Evolutionary conservation across 768 basidiomycete genomes (phyloP), one percentile per base, ranked within the genome.

Genomic region (Psilocybe cyanescens): DNA sequence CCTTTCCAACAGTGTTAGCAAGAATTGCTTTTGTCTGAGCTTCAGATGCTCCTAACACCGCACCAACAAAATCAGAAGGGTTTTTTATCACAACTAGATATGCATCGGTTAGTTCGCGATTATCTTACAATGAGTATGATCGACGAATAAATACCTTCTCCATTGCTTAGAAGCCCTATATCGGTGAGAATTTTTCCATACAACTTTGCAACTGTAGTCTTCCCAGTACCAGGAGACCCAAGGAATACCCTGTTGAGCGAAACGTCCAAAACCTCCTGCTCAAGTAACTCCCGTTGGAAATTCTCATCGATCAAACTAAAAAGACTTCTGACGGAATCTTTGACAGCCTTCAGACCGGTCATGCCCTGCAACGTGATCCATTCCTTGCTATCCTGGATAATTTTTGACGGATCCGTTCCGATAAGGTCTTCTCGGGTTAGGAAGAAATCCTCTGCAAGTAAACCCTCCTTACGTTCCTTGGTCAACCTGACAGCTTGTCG

Each of bases 181-280:
- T 89, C 87, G 0, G 77, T 81, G 11, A 91, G 70, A 49, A 89
- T 84, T 59, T 81, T 80, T 0, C 89, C 89, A 63, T 90, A 91
- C 3, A 88, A 67, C 65, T 83, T 84, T 0, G 86, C 88, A 0
- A 91, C 88, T 0, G 86, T 86, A 1, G 89, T 91, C 69, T 90
- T 91, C 0, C 89, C 89, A 0, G 89, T 89, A 2, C 89, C 89
- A 5, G 89, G 89, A 9, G 83, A 83, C 1, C 89, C 89, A 30
- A 88, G 66, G 72, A 90, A 89, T 0, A 86, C 83, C 14, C 85
- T 82, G 61, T 90, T 89, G 61, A 90, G 77, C 8, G 86, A 83
- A 45, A 85, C 68, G 48, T 79, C 74, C 16, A 86, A 55, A 0
- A 85, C 86, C 31, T 83, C 76, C 65, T 80, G 75, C 64, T 90